Evolutionary conservation across 768 basidiomycete species (phyloP).

Genomic region (Austroboletus festivus): DNA sequence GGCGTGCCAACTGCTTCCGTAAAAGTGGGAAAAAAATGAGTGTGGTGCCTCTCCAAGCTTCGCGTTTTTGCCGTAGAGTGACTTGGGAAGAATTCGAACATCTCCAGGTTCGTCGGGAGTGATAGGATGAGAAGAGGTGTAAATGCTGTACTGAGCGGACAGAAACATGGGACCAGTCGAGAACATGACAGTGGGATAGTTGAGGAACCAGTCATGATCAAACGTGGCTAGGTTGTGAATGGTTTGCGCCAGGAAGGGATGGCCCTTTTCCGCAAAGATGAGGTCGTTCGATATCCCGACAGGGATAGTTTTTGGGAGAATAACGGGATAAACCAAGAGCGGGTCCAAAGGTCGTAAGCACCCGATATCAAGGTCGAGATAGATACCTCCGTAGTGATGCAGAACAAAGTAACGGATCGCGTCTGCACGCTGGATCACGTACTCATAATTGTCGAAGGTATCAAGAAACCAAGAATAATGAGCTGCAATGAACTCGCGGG

Average conservation of each 20-base stretch:
- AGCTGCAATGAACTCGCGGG: conserved; percentile 84
- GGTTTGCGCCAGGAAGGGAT: conserved; percentile 89
- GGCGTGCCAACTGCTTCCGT: conserved; percentile 97
- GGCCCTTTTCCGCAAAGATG: conserved; percentile 82
- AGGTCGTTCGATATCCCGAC: conserved; percentile 98
- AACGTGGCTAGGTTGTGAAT: conserved; percentile 90
- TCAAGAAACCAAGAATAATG: conserved; percentile 92
- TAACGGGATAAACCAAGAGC: conserved; percentile 79
- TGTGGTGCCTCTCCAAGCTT: conserved; percentile 77
- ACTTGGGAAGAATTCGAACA: conserved; percentile 90
- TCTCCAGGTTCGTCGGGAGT: conserved; percentile 55
- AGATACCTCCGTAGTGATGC: conserved; percentile 91
- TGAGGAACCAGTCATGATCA: conserved; percentile 90
- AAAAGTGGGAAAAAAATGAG: conserved; percentile 95
- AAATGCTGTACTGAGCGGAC: conserved; percentile 90
- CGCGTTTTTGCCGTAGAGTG: conserved; percentile 97
- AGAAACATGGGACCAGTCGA: conserved; percentile 99
- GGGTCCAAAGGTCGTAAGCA: conserved; percentile 85
- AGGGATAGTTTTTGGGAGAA: conserved; percentile 93
- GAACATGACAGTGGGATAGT: conserved; percentile 99
- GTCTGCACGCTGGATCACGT: conserved; percentile 93
- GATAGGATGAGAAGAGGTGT: conserved; percentile 62
- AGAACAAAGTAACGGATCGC: conserved; percentile 98
- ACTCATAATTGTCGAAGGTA: conserved; percentile 89
- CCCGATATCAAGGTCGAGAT: conserved; percentile 96